These are phyloP conservation scores for Buxus sempervirens DNA, from an alignment of 164 flowering plant genomes.

Conservation along the genomic window DNA sequence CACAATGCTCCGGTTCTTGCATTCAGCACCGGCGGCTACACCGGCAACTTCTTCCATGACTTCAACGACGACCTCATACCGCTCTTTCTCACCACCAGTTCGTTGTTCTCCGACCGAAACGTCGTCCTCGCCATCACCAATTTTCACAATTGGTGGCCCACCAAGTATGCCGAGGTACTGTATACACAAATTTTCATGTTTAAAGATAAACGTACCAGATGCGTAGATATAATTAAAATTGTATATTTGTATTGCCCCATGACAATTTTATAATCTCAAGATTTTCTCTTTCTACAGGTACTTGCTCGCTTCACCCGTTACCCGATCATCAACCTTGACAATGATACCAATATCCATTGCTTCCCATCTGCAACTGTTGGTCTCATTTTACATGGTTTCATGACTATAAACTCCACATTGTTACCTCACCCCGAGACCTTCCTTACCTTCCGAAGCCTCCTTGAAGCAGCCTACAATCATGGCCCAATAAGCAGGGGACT, in stretches of 20 bases:
- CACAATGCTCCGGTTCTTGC: slow-evolving; percentile 35
- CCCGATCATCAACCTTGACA: slow-evolving; percentile 37
- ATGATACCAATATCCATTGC: slow-evolving; percentile 37
- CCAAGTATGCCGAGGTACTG: slow-evolving; percentile 40
- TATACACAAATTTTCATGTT: no score
- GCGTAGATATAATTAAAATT: no score
- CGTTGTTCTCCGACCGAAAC: slow-evolving; percentile 18
- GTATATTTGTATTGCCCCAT: no score
- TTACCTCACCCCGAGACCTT: slow-evolving; percentile 21
- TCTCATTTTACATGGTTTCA: slow-evolving; percentile 40
- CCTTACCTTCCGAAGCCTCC: slow-evolving; percentile 25
- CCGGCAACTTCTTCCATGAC: slow-evolving; percentile 47
- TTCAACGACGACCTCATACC: slow-evolving; percentile 42
- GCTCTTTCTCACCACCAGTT: slow-evolving; percentile 39
- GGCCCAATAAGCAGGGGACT: no score
- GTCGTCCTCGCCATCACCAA: slow-evolving; percentile 34
- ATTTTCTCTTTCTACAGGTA: no score
- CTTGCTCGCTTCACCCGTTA: slow-evolving; percentile 32
- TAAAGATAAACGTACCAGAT: no score
- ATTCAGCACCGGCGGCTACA: slow-evolving; percentile 40
- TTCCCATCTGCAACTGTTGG: slow-evolving; percentile 41
- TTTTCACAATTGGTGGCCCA: slow-evolving; percentile 44
- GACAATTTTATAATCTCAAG: no score
- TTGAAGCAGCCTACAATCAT: slow-evolving; percentile 24
- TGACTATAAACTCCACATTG: slow-evolving; percentile 31